These are phyloP conservation scores for Chalciporus sphaerocephalus DNA, from an alignment of 768 basidiomycete genomes.

Conservation along the genomic window DNA sequence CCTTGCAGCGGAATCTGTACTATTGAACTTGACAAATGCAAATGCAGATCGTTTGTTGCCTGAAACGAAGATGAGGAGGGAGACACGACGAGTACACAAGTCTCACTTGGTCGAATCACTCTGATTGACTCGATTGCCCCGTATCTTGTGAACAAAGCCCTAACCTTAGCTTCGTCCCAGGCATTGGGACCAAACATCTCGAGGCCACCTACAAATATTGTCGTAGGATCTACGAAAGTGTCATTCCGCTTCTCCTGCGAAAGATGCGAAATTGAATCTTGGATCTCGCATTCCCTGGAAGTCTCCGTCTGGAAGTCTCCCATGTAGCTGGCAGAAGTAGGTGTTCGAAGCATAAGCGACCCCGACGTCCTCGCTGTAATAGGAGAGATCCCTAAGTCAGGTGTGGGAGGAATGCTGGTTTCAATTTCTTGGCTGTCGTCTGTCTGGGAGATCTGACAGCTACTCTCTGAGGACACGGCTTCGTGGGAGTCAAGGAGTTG, in stretches of 20 bases:
- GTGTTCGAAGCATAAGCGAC: conserved; percentile 48
- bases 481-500: conserved; percentile 9
- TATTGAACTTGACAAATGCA: conserved; percentile 72
- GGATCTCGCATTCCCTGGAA: conserved; percentile 21
- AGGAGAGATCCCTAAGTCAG: conserved; percentile 44
- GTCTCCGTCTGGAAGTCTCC: conserved; percentile 32
- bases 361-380: conserved; percentile 49
- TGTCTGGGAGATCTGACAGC: conserved; percentile 9
- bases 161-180: conserved; percentile 67
- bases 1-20: conserved; percentile 57
- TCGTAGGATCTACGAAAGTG: conserved; percentile 56
- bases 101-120: conserved; percentile 60
- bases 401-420: conserved; percentile 37
- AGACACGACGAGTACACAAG: not conserved
- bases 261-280: conserved; percentile 17
- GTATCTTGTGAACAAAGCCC: conserved; percentile 56
- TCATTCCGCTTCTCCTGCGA: conserved; percentile 27
- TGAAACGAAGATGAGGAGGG: conserved; percentile 24
- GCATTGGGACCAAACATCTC: conserved; percentile 57
- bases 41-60: conserved; percentile 66
- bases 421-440: conserved; percentile 37
- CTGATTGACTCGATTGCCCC: conserved; percentile 63
- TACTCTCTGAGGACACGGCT: conserved; percentile 19
- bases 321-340: conserved; percentile 36
- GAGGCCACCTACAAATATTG: conserved; percentile 75